phyloP scores from a whole-genome alignment of 257 asterid species.

The Rauvolfia tetraphylla region DNA sequence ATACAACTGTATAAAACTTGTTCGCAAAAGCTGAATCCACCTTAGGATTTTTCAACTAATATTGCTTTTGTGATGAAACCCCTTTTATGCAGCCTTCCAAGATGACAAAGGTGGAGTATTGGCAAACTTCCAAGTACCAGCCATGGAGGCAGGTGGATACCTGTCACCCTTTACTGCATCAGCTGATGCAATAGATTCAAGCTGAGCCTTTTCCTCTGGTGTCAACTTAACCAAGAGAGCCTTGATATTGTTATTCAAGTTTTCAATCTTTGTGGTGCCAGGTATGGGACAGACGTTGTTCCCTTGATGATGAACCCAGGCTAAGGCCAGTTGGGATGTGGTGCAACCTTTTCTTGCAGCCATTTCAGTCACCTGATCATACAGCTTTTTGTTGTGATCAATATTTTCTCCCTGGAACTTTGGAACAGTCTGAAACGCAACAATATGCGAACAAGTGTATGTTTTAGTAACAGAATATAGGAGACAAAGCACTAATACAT shows the following conservation, averaged over 20 bases:
- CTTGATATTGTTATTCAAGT: slow-evolving; percentile 30
- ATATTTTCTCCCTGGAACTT: slow-evolving; percentile 26
- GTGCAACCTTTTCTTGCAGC: slow-evolving; percentile 35
- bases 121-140: slow-evolving; percentile 18
- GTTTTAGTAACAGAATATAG: too few relatives aligned
- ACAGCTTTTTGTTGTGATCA: slow-evolving; percentile 28
- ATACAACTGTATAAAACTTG: too few relatives aligned
- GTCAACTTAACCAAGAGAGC: slow-evolving; percentile 32
- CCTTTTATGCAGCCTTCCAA: slow-evolving; percentile 22
- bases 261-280: slow-evolving; percentile 32
- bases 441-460: neutral
- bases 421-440: slow-evolving; percentile 7
- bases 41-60: neutral
- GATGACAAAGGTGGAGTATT: slow-evolving; percentile 33
- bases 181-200: slow-evolving; percentile 37
- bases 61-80: neutral
- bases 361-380: slow-evolving; percentile 24
- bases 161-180: slow-evolving; percentile 45
- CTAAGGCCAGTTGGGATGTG: slow-evolving; percentile 42
- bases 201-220: slow-evolving; percentile 31
- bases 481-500: too few relatives aligned
- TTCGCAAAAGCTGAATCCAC: too few relatives aligned
- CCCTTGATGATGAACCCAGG: slow-evolving; percentile 44
- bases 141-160: neutral
- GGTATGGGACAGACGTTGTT: too few relatives aligned